Evolutionary conservation across 225 moss, liverwort and hornwort genomes (phyloP).

Genomic region (Climacium dendroides): DNA sequence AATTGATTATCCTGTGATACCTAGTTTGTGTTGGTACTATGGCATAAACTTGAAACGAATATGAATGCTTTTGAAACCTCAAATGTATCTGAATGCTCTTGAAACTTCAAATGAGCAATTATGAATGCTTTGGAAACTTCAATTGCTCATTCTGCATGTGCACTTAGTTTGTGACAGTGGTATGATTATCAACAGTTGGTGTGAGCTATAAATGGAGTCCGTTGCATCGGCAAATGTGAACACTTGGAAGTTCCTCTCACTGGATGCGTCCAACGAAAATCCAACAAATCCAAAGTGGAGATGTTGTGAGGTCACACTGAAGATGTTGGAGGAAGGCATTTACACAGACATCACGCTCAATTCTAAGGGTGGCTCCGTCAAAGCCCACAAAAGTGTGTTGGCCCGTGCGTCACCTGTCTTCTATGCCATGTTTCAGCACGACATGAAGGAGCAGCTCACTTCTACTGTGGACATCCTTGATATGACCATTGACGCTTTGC

Average conservation of each 20-base stretch:
- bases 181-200: not conserved
- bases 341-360: not conserved
- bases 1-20: too few relatives aligned
- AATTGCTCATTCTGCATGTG: not conserved
- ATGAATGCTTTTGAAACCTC: not conserved
- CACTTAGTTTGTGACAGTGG: not conserved
- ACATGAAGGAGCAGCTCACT: not conserved
- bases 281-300: too few relatives aligned
- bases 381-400: not conserved
- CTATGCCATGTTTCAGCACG: not conserved
- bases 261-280: not conserved
- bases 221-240: not conserved
- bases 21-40: too few relatives aligned
- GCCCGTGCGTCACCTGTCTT: not conserved
- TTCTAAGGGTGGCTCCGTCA: not conserved
- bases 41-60: too few relatives aligned
- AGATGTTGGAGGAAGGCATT: not conserved
- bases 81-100: not conserved
- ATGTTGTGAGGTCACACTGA: not conserved
- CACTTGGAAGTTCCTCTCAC: not conserved
- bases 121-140: not conserved
- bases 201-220: not conserved
- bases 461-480: not conserved
- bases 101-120: not conserved
- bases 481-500: not conserved